These are phyloP conservation scores for Torulaspora quercuum DNA, from an alignment of 805 yeast species.

Conservation along the genomic window DNA sequence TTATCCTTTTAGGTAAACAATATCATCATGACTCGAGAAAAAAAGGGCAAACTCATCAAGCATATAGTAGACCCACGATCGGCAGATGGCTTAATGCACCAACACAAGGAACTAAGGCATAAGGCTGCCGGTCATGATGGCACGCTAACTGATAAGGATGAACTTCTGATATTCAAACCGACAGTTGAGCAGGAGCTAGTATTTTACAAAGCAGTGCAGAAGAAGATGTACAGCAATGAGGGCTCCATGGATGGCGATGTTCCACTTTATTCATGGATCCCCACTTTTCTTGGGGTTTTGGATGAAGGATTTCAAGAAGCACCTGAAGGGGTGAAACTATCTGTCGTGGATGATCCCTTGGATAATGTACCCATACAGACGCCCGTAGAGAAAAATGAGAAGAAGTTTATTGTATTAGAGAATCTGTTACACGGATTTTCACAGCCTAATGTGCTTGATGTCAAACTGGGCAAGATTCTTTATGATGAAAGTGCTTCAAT, in stretches of 20 bases:
- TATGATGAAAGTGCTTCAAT: conserved; percentile 58
- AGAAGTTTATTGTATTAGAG: conserved; percentile 59
- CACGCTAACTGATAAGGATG: conserved; percentile 57
- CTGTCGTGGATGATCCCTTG: conserved; percentile 2
- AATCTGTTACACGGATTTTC: conserved; percentile 61
- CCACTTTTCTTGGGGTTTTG: conserved; percentile 31
- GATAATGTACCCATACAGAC: conserved; percentile 4
- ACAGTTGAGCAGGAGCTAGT: conserved; percentile 61
- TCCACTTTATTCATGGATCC: conserved; percentile 30
- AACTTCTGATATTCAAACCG: conserved; percentile 70
- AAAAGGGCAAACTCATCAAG: conserved; percentile 1
- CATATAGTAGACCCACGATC: neutral
- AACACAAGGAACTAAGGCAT: conserved; percentile 37
- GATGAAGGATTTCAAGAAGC: conserved; percentile 22
- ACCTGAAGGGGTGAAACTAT: conserved; percentile 6
- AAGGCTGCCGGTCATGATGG: conserved; percentile 96
- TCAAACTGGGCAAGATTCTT: conserved; percentile 71
- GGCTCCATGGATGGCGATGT: conserved; percentile 27
- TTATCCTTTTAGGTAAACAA: too few species aligned
- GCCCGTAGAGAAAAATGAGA: conserved; percentile 10
- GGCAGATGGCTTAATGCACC: conserved; percentile 1
- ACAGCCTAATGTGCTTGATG: conserved; percentile 73
- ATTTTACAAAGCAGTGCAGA: conserved; percentile 51
- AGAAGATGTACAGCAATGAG: conserved; percentile 11
- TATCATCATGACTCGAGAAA: too few species aligned